Conservation (phyloP, 2,329 filamentous ascomycete genomes). For the Acarospora socialis region DNA sequence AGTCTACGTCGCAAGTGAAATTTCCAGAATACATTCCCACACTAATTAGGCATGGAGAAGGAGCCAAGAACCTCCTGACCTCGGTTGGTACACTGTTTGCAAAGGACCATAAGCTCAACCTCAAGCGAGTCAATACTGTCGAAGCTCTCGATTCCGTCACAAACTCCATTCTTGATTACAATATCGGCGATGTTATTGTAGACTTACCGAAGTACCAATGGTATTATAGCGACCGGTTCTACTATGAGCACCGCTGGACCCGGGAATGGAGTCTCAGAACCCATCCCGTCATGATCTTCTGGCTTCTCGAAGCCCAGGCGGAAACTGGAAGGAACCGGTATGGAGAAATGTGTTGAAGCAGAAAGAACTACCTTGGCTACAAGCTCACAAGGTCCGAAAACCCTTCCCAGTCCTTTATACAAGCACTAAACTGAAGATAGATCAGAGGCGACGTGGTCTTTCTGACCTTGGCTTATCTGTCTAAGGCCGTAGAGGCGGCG, state of each 20-base stretch:
- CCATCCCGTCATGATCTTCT: conserved; percentile 7
- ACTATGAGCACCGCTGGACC: conserved; percentile 2
- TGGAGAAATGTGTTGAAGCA: conserved; percentile 21
- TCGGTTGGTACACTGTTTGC: neutral
- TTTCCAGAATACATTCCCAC: conserved; percentile 1
- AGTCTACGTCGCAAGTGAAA: too few relatives aligned
- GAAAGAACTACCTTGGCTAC: conserved; percentile 20
- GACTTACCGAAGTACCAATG: conserved; percentile 7
- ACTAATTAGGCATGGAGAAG: conserved; percentile 1
- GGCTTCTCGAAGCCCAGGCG: conserved; percentile 2
- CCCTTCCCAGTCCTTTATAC: too few relatives aligned
- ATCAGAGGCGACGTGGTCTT: too few relatives aligned
- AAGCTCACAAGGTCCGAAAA: conserved; percentile 18
- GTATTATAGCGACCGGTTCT: conserved; percentile 1
- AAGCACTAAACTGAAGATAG: too few relatives aligned
- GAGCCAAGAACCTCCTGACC: neutral
- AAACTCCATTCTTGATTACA: too few relatives aligned
- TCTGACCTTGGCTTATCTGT: too few relatives aligned
- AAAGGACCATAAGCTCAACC: conserved; percentile 2
- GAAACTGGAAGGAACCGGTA: conserved; percentile 8
- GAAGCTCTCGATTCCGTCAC: too few relatives aligned
- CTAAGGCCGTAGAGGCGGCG: too few relatives aligned
- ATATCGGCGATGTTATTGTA: neutral
- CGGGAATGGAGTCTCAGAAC: neutral
- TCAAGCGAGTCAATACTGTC: conserved; percentile 1